These are phyloP conservation scores for Limonium bicolor DNA, from an alignment of 148 eudicot species.

Conservation along the genomic window DNA sequence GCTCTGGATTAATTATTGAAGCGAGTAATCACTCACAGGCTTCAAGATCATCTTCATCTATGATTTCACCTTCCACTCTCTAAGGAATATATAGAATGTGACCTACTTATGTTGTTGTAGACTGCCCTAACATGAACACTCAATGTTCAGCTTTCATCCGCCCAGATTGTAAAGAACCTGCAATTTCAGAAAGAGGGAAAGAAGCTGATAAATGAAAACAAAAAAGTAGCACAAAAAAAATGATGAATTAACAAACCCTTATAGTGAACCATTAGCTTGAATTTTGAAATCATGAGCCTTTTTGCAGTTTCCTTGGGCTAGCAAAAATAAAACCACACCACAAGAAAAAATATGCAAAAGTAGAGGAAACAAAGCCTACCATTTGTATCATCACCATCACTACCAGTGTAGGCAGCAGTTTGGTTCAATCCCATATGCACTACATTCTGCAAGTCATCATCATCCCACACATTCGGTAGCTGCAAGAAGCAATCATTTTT, in stretches of 20 bases:
- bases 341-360: not conserved
- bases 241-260: not conserved
- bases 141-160: conserved; percentile 50
- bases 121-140: not conserved
- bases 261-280: not conserved
- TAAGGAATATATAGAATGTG: too few species aligned
- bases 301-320: too few species aligned
- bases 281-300: too few species aligned
- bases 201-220: too few species aligned
- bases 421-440: conserved; percentile 75
- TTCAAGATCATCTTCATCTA: too few species aligned
- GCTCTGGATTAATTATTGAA: too few species aligned
- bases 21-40: too few species aligned
- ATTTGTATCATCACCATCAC: conserved; percentile 39
- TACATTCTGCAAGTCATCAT: conserved; percentile 79
- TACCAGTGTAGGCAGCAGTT: conserved; percentile 33
- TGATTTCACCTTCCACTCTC: too few species aligned
- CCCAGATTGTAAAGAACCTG: conserved; percentile 32
- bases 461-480: conserved; percentile 74
- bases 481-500: conserved; percentile 12
- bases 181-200: conserved; percentile 11
- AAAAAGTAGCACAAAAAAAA: not conserved
- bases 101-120: too few species aligned
- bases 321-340: too few species aligned
- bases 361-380: conserved; percentile 17